Conservation (phyloP, 495 filamentous ascomycete genomes). For the Penicillium arizonense region DNA sequence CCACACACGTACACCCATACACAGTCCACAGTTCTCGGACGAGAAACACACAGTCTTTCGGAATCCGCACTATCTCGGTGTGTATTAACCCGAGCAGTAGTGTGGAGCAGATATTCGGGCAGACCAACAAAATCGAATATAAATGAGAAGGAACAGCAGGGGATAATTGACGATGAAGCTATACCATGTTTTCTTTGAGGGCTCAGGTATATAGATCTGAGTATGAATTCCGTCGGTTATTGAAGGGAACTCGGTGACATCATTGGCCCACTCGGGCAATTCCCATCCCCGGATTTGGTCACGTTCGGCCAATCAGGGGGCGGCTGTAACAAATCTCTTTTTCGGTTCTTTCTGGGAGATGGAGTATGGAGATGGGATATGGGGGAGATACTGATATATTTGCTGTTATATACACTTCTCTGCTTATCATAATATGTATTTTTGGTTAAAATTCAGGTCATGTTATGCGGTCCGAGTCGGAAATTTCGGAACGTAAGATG, state of each 20-base stretch:
- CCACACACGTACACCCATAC: no score
- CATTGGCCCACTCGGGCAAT: constrained; percentile 11
- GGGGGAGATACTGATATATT: not conserved
- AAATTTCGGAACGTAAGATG: not conserved
- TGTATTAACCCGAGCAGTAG: constrained; percentile 15
- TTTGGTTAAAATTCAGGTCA: not conserved
- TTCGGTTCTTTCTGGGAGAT: constrained; percentile 1
- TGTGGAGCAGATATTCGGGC: not conserved
- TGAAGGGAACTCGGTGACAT: constrained; percentile 18
- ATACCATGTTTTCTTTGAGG: not conserved
- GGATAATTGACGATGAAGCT: not conserved
- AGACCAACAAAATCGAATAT: not conserved
- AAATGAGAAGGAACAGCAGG: no score
- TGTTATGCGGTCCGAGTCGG: not conserved
- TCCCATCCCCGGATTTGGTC: constrained; percentile 16
- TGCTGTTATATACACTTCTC: no score
- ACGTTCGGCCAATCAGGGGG: constrained; percentile 19
- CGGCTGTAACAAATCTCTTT: not conserved
- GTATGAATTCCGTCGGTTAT: constrained; percentile 23
- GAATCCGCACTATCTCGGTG: constrained; percentile 6
- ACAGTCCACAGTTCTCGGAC: constrained; percentile 1
- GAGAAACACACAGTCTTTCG: not conserved
- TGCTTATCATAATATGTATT: not conserved
- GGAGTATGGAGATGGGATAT: not conserved
- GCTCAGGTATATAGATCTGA: not conserved